These are phyloP conservation scores for Trypanosoma avium DNA, from an alignment of 208 protist genomes.

Conservation along the genomic window DNA sequence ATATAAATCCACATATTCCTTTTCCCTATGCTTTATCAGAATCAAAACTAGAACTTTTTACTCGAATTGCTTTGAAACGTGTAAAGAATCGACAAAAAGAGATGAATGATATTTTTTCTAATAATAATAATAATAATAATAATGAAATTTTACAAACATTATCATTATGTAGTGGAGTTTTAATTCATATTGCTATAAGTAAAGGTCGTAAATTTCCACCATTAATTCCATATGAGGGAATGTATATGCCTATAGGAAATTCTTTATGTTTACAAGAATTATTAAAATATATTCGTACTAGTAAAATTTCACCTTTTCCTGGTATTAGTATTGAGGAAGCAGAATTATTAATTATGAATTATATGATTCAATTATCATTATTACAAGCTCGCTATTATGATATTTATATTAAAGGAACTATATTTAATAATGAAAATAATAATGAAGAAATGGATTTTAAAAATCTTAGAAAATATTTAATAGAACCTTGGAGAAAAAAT, in stretches of 20 bases:
- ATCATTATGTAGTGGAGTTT: constrained; percentile 24
- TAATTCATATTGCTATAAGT: constrained; percentile 12
- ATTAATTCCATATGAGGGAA: constrained; percentile 44
- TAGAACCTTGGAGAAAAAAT: constrained; percentile 62
- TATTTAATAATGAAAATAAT: neutral
- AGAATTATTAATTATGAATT: constrained; percentile 13
- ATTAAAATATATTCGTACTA: constrained; percentile 21
- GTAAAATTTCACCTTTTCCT: constrained; percentile 15
- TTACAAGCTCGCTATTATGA: constrained; percentile 21
- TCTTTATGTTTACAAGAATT: constrained; percentile 36
- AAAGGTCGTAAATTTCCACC: constrained; percentile 11
- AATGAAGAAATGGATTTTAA: neutral
- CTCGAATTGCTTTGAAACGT: constrained; percentile 42
- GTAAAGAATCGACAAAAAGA: constrained; percentile 22
- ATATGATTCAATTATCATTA: constrained; percentile 5
- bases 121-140: neutral
- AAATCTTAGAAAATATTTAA: constrained; percentile 26
- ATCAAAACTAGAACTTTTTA: constrained; percentile 62
- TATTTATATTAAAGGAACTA: constrained; percentile 9
- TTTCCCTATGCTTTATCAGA: constrained; percentile 54
- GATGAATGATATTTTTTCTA: neutral
- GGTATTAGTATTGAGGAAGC: constrained; percentile 12
- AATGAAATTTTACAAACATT: constrained; percentile 13
- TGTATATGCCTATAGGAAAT: constrained; percentile 57
- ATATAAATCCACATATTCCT: constrained; percentile 34